phyloP scores from a whole-genome alignment of 768 basidiomycete species.

The Trametes villosa region DNA sequence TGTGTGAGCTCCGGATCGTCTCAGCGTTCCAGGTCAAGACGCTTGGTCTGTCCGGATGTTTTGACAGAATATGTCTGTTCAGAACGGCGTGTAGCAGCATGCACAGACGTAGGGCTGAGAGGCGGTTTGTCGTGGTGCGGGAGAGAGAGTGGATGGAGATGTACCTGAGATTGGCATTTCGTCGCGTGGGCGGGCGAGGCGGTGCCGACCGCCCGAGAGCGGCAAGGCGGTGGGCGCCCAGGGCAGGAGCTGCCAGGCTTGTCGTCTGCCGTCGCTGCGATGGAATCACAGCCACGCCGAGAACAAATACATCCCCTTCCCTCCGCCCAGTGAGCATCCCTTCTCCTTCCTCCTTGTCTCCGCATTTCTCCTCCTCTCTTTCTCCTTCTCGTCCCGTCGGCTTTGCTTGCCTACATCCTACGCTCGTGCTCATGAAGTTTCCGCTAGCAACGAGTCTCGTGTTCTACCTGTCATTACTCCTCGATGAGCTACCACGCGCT shows the following conservation, averaged over 20 bases:
- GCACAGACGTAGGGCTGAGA: too few relatives aligned
- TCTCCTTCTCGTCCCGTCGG: conserved; percentile 2
- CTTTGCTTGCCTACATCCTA: neutral
- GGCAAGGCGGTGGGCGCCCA: neutral
- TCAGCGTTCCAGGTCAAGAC: too few relatives aligned
- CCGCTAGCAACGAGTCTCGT: conserved; percentile 25
- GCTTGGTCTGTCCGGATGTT: too few relatives aligned
- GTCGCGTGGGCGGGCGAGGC: neutral
- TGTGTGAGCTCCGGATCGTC: too few relatives aligned
- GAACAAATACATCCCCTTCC: conserved; percentile 1
- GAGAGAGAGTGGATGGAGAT: too few relatives aligned
- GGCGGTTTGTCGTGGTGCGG: too few relatives aligned
- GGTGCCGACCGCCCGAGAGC: neutral
- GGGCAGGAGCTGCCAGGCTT: neutral
- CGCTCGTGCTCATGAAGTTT: conserved; percentile 25
- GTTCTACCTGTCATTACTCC: conserved; percentile 31
- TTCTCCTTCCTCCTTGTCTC: conserved; percentile 10
- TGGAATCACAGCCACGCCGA: conserved; percentile 12
- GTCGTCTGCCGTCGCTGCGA: neutral
- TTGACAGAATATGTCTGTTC: too few relatives aligned
- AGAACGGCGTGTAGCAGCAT: too few relatives aligned
- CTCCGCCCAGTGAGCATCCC: conserved; percentile 5
- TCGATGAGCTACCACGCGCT: conserved; percentile 23
- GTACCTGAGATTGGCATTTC: too few relatives aligned
- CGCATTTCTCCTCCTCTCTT: neutral